Evolutionary conservation across 164 flowering plant genomes (phyloP).

Genomic region (Echeveria elegans): DNA sequence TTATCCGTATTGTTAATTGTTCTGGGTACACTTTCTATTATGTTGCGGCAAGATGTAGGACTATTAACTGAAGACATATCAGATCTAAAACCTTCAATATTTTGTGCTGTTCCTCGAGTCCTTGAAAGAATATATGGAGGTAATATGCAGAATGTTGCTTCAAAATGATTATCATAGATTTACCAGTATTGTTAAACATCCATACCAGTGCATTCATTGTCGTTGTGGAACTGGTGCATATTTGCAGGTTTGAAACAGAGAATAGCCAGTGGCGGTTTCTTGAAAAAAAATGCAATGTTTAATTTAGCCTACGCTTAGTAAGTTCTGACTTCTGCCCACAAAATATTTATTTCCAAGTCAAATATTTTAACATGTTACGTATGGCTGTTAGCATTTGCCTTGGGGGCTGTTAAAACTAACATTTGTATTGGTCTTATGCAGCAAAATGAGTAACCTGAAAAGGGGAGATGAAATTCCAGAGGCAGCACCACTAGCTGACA

Average conservation of each 20-base stretch:
- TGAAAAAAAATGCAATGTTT: conserved; percentile 57
- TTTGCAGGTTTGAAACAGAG: conserved; percentile 70
- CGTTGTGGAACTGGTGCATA: not conserved
- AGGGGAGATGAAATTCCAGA: conserved; percentile 54
- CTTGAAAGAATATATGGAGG: conserved; percentile 85
- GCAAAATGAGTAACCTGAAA: conserved; percentile 57
- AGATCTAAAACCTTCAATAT: conserved; percentile 79
- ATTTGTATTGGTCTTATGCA: conserved; percentile 20
- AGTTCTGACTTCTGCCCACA: conserved; percentile 20
- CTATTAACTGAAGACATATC: conserved; percentile 74
- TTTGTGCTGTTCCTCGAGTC: conserved; percentile 97
- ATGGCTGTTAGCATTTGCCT: not conserved
- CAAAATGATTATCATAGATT: not conserved
- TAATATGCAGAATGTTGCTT: conserved; percentile 12
- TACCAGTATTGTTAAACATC: not conserved
- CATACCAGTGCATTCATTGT: not conserved
- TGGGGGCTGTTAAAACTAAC: conserved; percentile 37
- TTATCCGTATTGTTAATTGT: conserved; percentile 31
- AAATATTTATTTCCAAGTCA: not conserved
- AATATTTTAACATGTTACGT: not conserved
- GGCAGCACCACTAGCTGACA: conserved; percentile 76
- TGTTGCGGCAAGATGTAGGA: conserved; percentile 68
- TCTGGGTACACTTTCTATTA: not conserved
- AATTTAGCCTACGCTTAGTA: conserved; percentile 69
- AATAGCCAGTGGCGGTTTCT: conserved; percentile 55